A percentile compares a stretch with the other conserved stretches of the same genome.
These are phyloP conservation scores for Lycium barbarum DNA, from an alignment of 257 asterid genomes.

Conservation along the genomic window DNA sequence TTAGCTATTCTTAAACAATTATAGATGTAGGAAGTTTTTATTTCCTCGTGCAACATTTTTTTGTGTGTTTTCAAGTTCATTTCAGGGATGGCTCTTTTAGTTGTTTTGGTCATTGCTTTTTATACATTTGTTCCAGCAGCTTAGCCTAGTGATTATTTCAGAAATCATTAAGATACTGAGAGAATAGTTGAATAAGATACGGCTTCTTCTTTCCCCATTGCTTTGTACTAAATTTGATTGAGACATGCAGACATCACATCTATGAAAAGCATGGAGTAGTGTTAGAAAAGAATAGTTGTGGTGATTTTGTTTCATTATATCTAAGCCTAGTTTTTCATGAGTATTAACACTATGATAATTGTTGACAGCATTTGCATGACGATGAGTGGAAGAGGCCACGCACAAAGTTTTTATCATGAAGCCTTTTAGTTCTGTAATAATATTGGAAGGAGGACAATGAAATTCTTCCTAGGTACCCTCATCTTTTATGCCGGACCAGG, in stretches of 20 bases:
- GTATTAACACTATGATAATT: no score
- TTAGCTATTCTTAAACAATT: not conserved
- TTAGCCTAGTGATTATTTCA: not conserved
- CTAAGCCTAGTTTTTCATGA: no score
- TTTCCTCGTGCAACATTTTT: not conserved
- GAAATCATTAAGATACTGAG: not conserved
- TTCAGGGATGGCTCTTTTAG: slow-evolving; percentile 2
- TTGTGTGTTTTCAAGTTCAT: not conserved
- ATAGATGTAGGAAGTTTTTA: not conserved
- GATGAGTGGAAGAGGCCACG: no score
- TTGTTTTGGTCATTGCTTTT: not conserved
- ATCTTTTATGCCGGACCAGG: no score
- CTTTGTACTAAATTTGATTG: slow-evolving; percentile 31
- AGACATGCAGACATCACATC: slow-evolving; percentile 78
- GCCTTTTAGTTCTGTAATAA: no score
- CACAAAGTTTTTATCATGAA: no score
- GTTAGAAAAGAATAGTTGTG: no score
- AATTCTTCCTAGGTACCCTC: no score
- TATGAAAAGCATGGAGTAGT: slow-evolving; percentile 84
- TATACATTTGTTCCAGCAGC: not conserved
- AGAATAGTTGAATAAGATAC: not conserved
- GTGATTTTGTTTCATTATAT: no score
- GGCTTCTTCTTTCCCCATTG: not conserved
- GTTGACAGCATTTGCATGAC: no score
- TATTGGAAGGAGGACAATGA: no score